These are phyloP conservation scores for Entomortierella chlamydospora DNA, from an alignment of 192 early-diverging fungal genomes.

Conservation along the genomic window DNA sequence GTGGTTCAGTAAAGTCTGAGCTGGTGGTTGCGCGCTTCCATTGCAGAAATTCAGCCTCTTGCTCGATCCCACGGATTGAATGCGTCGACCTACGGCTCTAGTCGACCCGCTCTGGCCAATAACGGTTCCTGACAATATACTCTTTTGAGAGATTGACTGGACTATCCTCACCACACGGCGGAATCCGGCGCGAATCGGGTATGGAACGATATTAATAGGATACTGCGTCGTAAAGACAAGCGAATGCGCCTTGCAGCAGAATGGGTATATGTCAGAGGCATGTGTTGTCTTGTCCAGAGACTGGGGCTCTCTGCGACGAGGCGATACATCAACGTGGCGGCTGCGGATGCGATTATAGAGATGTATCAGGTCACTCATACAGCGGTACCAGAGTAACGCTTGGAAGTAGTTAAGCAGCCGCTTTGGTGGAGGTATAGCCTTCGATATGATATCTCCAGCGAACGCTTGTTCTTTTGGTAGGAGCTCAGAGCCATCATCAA, in stretches of 20 bases:
- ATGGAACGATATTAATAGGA: constrained; percentile 19
- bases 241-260: constrained; percentile 49
- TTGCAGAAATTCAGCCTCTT: constrained; percentile 31
- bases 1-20: neutral
- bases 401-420: constrained; percentile 40
- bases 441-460: constrained; percentile 3
- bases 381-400: constrained; percentile 46
- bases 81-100: neutral
- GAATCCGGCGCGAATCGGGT: constrained; percentile 26
- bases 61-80: constrained; percentile 23
- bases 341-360: constrained; percentile 34
- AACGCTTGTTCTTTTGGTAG: neutral
- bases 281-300: neutral
- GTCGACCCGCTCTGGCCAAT: neutral
- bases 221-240: constrained; percentile 27
- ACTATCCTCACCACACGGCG: constrained; percentile 24
- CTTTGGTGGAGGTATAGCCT: constrained; percentile 14
- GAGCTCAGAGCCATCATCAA: constrained; percentile 6
- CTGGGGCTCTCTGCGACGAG: neutral
- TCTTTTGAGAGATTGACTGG: constrained; percentile 13
- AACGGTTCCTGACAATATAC: neutral
- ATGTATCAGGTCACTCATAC: constrained; percentile 31
- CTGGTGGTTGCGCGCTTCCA: constrained; percentile 3
- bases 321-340: constrained; percentile 10
- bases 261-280: constrained; percentile 16